Conservation (phyloP, 2,329 filamentous ascomycete genomes). For the Mariannaea sp. region DNA sequence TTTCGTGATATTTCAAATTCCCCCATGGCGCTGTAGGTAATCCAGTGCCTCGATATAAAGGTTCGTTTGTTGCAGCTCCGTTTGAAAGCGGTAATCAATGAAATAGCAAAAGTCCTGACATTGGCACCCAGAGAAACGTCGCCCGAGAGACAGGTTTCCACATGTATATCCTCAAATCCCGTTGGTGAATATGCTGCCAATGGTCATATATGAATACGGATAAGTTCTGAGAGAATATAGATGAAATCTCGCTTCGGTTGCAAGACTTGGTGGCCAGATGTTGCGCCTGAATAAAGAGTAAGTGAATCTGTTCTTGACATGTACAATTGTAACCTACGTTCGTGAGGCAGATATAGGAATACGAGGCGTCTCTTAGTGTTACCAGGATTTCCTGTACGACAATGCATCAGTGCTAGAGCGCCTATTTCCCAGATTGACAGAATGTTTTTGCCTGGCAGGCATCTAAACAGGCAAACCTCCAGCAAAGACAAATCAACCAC, state of each 20-base stretch:
- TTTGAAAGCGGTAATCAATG: background rate
- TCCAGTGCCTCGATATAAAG: background rate
- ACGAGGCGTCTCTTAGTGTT: background rate
- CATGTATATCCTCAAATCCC: slow-evolving; percentile 3
- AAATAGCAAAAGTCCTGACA: background rate
- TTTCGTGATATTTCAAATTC: slow-evolving; percentile 41
- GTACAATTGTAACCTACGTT: background rate
- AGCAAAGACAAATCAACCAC: background rate
- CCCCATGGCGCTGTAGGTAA: slow-evolving; percentile 19
- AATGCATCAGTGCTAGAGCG: background rate
- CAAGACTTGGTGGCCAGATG: too few species aligned
- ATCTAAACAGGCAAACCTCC: background rate
- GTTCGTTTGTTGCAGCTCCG: background rate
- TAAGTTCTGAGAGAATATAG: slow-evolving; percentile 1
- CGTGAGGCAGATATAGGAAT: background rate
- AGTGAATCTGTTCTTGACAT: background rate
- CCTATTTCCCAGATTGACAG: background rate
- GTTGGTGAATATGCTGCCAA: background rate
- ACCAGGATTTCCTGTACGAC: slow-evolving; percentile 8
- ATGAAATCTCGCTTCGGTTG: too few species aligned
- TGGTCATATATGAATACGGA: background rate
- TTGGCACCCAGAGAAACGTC: background rate
- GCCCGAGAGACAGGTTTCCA: background rate
- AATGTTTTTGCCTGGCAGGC: slow-evolving; percentile 3
- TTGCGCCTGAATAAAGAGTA: too few species aligned